Evolutionary conservation across 331 rosid species (phyloP), one percentile per base, ranked within the genome.

Genomic region (Cydonia oblonga): DNA sequence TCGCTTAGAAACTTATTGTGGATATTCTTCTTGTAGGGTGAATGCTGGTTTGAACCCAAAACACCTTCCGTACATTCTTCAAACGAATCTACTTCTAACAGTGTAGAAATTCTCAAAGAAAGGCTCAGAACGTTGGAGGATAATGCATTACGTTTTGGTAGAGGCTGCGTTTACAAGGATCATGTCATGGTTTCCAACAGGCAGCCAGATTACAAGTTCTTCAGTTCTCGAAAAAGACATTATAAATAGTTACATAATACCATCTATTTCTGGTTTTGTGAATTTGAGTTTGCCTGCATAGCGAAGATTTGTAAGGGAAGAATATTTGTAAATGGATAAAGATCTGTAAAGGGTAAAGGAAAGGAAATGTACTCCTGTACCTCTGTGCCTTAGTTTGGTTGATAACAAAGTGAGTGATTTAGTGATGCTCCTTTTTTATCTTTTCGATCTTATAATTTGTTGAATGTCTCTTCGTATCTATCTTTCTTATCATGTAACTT

Each of bases 11-110:
- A 53, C 14, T 22, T 23, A 9, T 40, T 71, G 19, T 7, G 40
- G 42, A 18, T 42, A 33, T 32, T 18, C 16, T 24, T 42, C 44
- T 40, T 71, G 56, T 58, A 71, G 68, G 76, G 64, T 40, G 76
- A 71, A 42, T 40, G 76, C 68, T 71, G 76, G 76, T 71, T 71
- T 60, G 76, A 71, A 9, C 57, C 76, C 68, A 71, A 42, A 71
- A 26, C 18, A n/a, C 76, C 59, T 24, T 23, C 3, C 3, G 5
- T 1, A 2, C 30, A 58, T 30, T 54, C 74, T 69, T 70, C 74
- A 14, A 23, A 54, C 20, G 64, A 54, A 20, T 42, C 65, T 40
- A 25, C 76, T 60, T 59, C 22, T 18, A 61, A 71, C 58, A 71
- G 28, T 9, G 38, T 26, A 40, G 59, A 46, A n/a, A 60, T 71